phyloP scores from a whole-genome alignment of 2,329 filamentous ascomycete species.

The Aspergillus sp. region DNA sequence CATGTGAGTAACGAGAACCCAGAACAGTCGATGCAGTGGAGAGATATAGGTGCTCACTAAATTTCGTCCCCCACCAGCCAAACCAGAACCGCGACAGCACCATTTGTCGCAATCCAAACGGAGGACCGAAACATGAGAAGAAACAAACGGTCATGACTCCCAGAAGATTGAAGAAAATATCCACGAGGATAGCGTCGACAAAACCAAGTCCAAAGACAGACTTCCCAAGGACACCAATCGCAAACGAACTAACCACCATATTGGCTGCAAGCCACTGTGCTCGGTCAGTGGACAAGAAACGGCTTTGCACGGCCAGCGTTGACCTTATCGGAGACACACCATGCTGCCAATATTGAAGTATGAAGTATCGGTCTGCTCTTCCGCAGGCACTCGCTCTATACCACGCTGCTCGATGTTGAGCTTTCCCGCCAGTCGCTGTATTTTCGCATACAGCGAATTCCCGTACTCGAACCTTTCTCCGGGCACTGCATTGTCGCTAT shows the following conservation, averaged over 20 bases:
- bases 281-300: conserved; percentile 6
- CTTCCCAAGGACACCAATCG: conserved; percentile 63
- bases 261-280: conserved; percentile 66
- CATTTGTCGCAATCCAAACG: conserved; percentile 70
- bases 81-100: conserved; percentile 72
- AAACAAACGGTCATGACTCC: conserved; percentile 65
- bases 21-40: too few relatives aligned
- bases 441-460: conserved; percentile 47
- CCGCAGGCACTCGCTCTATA: conserved; percentile 64
- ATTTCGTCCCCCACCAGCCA: conserved; percentile 61
- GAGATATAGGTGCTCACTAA: conserved; percentile 43
- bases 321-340: conserved; percentile 42
- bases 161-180: conserved; percentile 67
- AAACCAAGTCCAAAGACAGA: conserved; percentile 63
- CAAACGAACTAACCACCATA: conserved; percentile 68
- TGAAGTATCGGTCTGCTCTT: conserved; percentile 58
- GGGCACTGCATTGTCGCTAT: conserved; percentile 41
- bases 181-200: conserved; percentile 61
- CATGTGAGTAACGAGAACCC: conserved; percentile 5
- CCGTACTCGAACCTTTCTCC: conserved; percentile 54
- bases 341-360: conserved; percentile 62
- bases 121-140: conserved; percentile 68
- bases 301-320: background rate
- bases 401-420: conserved; percentile 65
- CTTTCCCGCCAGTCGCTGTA: conserved; percentile 56